Percentiles rank a stretch among this genome's conserved stretches.
Conservation (phyloP, 1,284 basidiomycete genomes). For the Tremellales sp. region DNA sequence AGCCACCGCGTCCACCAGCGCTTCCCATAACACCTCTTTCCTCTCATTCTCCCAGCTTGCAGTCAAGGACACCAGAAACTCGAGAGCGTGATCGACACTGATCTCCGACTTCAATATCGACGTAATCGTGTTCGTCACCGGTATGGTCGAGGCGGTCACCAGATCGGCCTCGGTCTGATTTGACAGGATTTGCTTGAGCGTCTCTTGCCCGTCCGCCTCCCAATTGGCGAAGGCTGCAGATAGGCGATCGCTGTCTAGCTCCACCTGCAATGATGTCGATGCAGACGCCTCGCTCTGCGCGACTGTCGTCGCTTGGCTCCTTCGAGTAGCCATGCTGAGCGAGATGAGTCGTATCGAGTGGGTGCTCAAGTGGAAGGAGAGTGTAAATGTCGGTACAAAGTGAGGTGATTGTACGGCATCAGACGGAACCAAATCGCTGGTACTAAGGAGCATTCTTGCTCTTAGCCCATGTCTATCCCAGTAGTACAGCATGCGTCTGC, state of each 20-base stretch:
- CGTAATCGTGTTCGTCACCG: background rate
- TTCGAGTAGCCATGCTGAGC: background rate
- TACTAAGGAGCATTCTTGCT: too few relatives aligned
- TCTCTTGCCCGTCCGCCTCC: background rate
- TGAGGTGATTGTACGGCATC: too few relatives aligned
- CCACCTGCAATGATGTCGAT: background rate
- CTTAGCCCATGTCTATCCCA: too few relatives aligned
- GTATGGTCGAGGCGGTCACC: background rate
- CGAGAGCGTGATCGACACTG: background rate
- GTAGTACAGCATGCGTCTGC: too few relatives aligned
- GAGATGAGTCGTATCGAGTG: too few relatives aligned
- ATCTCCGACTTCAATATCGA: background rate
- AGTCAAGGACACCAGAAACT: background rate
- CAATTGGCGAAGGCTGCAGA: background rate
- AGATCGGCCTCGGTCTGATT: background rate
- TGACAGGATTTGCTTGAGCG: background rate
- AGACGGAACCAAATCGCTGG: too few relatives aligned
- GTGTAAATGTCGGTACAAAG: too few relatives aligned
- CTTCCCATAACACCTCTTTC: constrained; percentile 16
- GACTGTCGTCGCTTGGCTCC: background rate
- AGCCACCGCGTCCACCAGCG: constrained; percentile 26
- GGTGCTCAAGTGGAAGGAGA: too few relatives aligned
- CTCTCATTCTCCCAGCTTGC: constrained; percentile 12
- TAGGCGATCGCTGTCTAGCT: background rate
- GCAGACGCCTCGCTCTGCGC: background rate